These are phyloP conservation scores for Xylaria digitata DNA, from an alignment of 2,329 filamentous ascomycete species.

Conservation along the genomic window DNA sequence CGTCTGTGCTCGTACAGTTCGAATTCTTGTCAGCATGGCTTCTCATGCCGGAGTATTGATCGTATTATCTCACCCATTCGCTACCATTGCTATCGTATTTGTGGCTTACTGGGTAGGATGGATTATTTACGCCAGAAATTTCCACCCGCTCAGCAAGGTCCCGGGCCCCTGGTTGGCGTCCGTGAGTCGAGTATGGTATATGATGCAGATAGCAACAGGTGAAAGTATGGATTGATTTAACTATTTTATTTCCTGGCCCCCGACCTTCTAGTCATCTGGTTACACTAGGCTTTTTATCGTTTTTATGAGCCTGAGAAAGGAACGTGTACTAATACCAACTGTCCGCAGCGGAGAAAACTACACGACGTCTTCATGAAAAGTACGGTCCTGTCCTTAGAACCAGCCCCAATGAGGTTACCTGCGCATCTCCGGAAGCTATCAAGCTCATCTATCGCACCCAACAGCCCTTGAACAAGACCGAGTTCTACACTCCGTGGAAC, in stretches of 20 bases:
- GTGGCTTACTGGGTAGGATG: constrained; percentile 28
- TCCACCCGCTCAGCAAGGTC: constrained; percentile 35
- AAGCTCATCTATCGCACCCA: constrained; percentile 35
- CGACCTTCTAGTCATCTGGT: neutral
- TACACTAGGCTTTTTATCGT: neutral
- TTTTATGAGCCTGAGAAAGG: neutral
- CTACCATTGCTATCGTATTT: constrained; percentile 14
- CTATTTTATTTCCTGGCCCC: neutral
- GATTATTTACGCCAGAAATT: constrained; percentile 32
- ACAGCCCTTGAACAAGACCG: constrained; percentile 34
- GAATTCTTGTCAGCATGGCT: constrained; percentile 27
- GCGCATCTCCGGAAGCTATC: constrained; percentile 33
- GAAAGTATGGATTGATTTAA: constrained; percentile 29
- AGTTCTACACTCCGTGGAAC: constrained; percentile 36
- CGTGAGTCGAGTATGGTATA: constrained; percentile 35
- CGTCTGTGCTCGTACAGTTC: constrained; percentile 13
- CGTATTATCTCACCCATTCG: constrained; percentile 22
- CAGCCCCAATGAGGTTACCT: constrained; percentile 35
- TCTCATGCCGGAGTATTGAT: constrained; percentile 11
- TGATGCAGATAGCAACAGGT: constrained; percentile 31
- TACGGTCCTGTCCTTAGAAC: constrained; percentile 33
- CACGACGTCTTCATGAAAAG: constrained; percentile 28
- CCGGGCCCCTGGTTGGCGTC: constrained; percentile 36
- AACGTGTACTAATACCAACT: constrained; percentile 14
- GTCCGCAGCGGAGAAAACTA: constrained; percentile 28